Conservation (phyloP, 495 filamentous ascomycete species). For the Penicillium psychrofluorescens region DNA sequence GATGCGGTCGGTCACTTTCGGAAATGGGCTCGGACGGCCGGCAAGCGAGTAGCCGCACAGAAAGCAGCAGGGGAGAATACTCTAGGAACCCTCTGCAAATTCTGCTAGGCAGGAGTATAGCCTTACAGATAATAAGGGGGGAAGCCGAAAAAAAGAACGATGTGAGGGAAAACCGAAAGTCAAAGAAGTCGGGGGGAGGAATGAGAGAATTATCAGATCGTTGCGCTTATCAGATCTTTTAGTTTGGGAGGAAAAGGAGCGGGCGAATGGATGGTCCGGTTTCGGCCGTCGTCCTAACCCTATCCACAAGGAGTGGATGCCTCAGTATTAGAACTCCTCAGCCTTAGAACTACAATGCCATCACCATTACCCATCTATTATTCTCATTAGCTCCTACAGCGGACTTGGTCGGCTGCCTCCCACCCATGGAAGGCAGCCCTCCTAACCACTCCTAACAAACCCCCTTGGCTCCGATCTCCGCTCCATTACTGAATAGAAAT, state of each 20-base stretch:
- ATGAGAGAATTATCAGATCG: conserved; percentile 1
- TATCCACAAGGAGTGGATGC: too few relatives aligned
- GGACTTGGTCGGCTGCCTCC: too few relatives aligned
- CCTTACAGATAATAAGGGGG: too few relatives aligned
- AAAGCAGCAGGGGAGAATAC: background rate
- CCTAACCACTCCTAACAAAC: too few relatives aligned
- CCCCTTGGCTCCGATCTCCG: conserved; percentile 2
- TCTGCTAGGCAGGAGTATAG: too few relatives aligned
- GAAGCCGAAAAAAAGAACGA: background rate
- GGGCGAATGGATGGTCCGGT: conserved; percentile 30
- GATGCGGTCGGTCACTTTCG: conserved; percentile 34
- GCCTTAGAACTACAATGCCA: too few relatives aligned
- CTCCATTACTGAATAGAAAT: conserved; percentile 20
- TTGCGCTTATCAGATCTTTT: too few relatives aligned
- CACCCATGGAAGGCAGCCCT: too few relatives aligned
- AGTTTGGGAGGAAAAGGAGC: conserved; percentile 5
- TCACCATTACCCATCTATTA: too few relatives aligned
- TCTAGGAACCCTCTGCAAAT: too few relatives aligned
- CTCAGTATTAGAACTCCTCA: too few relatives aligned
- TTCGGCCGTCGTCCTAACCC: conserved; percentile 3
- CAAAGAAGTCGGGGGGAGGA: background rate
- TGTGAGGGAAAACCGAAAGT: background rate
- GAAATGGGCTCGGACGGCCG: conserved; percentile 31
- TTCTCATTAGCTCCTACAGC: too few relatives aligned
- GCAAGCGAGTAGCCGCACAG: conserved; percentile 18